These are phyloP conservation scores for Globisporangium lucens DNA, from an alignment of 352 stramenopile genomes.

Conservation along the genomic window DNA sequence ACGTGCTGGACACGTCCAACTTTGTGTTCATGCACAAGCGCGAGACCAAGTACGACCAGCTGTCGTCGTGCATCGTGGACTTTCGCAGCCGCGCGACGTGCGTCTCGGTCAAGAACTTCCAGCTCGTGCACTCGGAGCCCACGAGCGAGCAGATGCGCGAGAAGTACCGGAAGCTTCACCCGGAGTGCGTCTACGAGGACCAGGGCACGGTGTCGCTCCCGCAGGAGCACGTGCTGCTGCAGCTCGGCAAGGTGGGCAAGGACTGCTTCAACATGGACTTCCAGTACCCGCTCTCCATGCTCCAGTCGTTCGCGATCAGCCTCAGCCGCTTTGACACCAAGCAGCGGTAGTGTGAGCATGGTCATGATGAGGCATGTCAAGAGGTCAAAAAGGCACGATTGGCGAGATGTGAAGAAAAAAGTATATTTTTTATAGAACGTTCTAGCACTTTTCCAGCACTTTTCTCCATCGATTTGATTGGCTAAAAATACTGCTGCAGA, in stretches of 20 bases:
- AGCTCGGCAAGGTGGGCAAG: slow-evolving; percentile 87
- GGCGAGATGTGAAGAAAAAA: not conserved
- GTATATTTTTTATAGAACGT: not conserved
- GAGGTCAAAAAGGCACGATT: no score
- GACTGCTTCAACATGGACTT: slow-evolving; percentile 96
- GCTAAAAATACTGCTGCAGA: no score
- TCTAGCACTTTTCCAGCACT: not conserved
- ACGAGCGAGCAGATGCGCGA: slow-evolving; percentile 65
- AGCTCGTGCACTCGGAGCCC: slow-evolving; percentile 86
- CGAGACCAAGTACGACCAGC: slow-evolving; percentile 88
- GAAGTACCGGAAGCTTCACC: slow-evolving; percentile 64
- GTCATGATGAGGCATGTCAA: not conserved
- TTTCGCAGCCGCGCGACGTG: slow-evolving; percentile 89
- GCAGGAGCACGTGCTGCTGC: slow-evolving; percentile 80
- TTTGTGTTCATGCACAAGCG: slow-evolving; percentile 85
- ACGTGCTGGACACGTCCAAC: slow-evolving; percentile 73
- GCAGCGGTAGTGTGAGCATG: slow-evolving; percentile 40
- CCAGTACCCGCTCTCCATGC: slow-evolving; percentile 89
- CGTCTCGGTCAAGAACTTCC: slow-evolving; percentile 92
- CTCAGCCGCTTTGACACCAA: slow-evolving; percentile 91
- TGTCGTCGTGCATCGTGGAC: slow-evolving; percentile 91
- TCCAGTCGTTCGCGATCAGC: slow-evolving; percentile 92
- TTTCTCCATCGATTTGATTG: no score
- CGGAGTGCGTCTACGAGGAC: slow-evolving; percentile 78
- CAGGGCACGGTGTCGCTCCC: slow-evolving; percentile 79